Percentiles rank a stretch among this genome's conserved stretches.
These are phyloP conservation scores for Saturnispora gosingensis DNA, from an alignment of 805 yeast genomes.

Conservation along the genomic window DNA sequence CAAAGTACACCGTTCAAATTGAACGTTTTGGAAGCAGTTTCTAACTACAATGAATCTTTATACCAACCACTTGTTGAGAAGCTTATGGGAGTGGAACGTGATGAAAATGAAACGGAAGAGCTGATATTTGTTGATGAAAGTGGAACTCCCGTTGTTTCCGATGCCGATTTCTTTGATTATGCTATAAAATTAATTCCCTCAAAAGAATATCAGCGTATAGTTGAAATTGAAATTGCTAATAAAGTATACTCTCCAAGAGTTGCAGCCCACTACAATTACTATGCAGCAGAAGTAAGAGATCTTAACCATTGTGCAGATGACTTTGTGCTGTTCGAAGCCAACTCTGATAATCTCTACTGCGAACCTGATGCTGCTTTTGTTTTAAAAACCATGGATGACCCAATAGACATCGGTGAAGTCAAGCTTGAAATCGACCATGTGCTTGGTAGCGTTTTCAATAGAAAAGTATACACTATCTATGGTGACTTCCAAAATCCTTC, in stretches of 20 bases:
- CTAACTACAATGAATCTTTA: conserved; percentile 28
- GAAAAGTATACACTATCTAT: conserved; percentile 41
- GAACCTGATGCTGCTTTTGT: conserved; percentile 72
- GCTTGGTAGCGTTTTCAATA: conserved; percentile 40
- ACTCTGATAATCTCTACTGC: conserved; percentile 42
- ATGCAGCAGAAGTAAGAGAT: conserved; percentile 29
- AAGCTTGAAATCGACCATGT: conserved; percentile 50
- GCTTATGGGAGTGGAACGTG: conserved; percentile 20
- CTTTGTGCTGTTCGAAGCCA: conserved; percentile 28
- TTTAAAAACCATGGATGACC: conserved; percentile 44
- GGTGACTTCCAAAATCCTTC: conserved; percentile 47
- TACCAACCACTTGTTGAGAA: conserved; percentile 28
- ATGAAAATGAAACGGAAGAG: conserved; percentile 12
- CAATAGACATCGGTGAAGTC: conserved; percentile 10
- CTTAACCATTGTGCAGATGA: conserved; percentile 13
- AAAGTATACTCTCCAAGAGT: conserved; percentile 52
- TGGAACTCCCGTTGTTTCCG: conserved; percentile 17
- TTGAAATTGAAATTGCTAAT: conserved; percentile 37
- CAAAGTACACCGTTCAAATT: conserved; percentile 32
- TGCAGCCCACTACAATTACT: conserved; percentile 53
- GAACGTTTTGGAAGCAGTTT: conserved; percentile 33
- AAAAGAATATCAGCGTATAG: conserved; percentile 15
- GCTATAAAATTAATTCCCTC: conserved; percentile 15
- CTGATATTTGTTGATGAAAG: conserved; percentile 7
- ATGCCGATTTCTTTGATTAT: conserved; percentile 19